Evolutionary conservation across 192 early-diverging fungal species (phyloP).

Genomic region (Coemansia sp.): DNA sequence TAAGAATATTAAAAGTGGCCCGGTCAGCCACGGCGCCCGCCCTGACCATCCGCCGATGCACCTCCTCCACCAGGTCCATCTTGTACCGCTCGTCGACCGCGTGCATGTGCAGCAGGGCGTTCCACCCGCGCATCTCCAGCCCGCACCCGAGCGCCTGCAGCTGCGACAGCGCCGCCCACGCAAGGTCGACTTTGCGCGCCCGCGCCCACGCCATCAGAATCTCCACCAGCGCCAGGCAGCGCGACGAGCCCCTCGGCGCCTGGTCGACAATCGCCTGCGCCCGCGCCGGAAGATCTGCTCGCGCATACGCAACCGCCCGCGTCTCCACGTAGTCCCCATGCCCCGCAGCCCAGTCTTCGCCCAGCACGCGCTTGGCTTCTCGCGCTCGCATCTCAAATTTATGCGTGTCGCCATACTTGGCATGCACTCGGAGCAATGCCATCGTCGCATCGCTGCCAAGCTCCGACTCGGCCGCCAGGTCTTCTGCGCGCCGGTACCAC

Average conservation of each 20-base stretch:
- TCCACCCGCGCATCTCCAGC: constrained; percentile 35
- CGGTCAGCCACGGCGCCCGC: constrained; percentile 21
- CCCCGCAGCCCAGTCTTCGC: constrained; percentile 1
- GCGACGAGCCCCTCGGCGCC: neutral
- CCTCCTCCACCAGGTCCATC: constrained; percentile 30
- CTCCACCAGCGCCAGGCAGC: neutral
- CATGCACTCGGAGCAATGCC: constrained; percentile 27
- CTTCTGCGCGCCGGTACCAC: constrained; percentile 32
- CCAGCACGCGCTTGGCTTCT: neutral
- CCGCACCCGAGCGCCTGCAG: constrained; percentile 29
- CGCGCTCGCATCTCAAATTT: constrained; percentile 5
- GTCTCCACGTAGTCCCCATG: constrained; percentile 24
- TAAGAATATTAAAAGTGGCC: constrained; percentile 44
- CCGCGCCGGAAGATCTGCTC: constrained; percentile 31
- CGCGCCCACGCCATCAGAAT: constrained; percentile 44
- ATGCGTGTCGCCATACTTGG: constrained; percentile 40
- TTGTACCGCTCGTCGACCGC: constrained; percentile 46
- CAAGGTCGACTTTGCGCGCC: constrained; percentile 12
- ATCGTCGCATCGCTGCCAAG: constrained; percentile 6
- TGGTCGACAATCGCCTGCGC: constrained; percentile 14
- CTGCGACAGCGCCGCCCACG: constrained; percentile 27
- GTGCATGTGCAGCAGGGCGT: constrained; percentile 43
- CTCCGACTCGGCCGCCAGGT: constrained; percentile 12
- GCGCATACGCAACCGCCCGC: constrained; percentile 25
- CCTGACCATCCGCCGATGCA: constrained; percentile 25